Evolutionary conservation across 495 filamentous ascomycete species (phyloP).

Genomic region (Talaromyces trachyspermus): DNA sequence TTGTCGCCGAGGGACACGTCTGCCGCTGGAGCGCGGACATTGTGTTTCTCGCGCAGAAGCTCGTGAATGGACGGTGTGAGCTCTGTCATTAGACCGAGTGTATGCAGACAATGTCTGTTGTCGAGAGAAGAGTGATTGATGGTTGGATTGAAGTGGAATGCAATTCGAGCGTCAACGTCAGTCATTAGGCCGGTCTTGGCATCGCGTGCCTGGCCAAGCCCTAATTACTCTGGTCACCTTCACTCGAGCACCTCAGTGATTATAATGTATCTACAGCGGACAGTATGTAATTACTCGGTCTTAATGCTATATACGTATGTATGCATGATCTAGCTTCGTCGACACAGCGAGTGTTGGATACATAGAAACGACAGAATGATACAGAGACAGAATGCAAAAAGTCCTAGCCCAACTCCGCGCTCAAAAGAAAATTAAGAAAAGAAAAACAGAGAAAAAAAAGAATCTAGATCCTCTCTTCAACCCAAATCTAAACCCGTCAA

Average conservation of each 20-base stretch:
- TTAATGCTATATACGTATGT: too few relatives aligned
- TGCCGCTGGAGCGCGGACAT: slow-evolving; percentile 23
- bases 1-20: slow-evolving; percentile 32
- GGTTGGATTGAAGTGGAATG: neutral
- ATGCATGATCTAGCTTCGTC: too few relatives aligned
- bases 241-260: too few relatives aligned
- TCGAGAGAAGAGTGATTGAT: neutral
- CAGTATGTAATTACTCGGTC: too few relatives aligned
- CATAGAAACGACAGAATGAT: too few relatives aligned
- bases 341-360: too few relatives aligned
- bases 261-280: too few relatives aligned
- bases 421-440: slow-evolving; percentile 6
- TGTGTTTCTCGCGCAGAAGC: slow-evolving; percentile 49
- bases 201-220: too few relatives aligned
- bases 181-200: slow-evolving; percentile 1
- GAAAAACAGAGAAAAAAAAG: neutral
- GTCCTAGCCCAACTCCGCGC: slow-evolving; percentile 9
- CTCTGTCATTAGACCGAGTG: slow-evolving; percentile 48
- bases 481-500: slow-evolving; percentile 49
- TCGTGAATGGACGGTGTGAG: slow-evolving; percentile 58
- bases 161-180: neutral
- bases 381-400: too few relatives aligned
- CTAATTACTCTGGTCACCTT: neutral
- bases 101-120: neutral
- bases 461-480: slow-evolving; percentile 43